Conservation (phyloP, 306 rosid species). For the Mimosa pudica region DNA sequence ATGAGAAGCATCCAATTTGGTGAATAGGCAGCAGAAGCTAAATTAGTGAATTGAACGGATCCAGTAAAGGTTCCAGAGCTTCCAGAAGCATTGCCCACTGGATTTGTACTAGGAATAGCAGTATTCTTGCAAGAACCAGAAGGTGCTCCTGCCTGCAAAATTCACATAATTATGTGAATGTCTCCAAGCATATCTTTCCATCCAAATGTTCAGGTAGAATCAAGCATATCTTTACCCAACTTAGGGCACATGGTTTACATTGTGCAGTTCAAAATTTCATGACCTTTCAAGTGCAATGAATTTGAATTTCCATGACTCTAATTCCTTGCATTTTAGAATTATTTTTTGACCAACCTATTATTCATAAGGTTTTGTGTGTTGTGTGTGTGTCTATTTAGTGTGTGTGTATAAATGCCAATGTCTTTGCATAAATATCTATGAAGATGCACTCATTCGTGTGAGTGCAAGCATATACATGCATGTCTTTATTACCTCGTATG, state of each 20-base stretch:
- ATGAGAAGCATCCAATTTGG: conserved; percentile 41
- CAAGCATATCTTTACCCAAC: neutral
- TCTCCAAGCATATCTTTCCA: conserved; percentile 19
- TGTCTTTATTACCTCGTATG: neutral
- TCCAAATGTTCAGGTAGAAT: conserved; percentile 29
- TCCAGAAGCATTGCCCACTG: conserved; percentile 61
- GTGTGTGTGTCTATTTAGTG: neutral
- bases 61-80: conserved; percentile 90
- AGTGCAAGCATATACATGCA: neutral
- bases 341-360: neutral
- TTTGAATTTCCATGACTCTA: neutral
- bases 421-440: neutral
- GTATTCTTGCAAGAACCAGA: conserved; percentile 87
- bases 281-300: conserved; percentile 1
- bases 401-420: neutral
- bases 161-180: conserved; percentile 26
- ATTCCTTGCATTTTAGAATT: neutral
- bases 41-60: conserved; percentile 79
- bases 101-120: conserved; percentile 56
- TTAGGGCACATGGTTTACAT: conserved; percentile 3
- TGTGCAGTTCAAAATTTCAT: neutral
- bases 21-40: conserved; percentile 53
- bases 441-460: neutral
- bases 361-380: no score
- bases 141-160: conserved; percentile 84